These are phyloP conservation scores for Scutellaria minor DNA, from an alignment of 257 asterid species.

Conservation along the genomic window DNA sequence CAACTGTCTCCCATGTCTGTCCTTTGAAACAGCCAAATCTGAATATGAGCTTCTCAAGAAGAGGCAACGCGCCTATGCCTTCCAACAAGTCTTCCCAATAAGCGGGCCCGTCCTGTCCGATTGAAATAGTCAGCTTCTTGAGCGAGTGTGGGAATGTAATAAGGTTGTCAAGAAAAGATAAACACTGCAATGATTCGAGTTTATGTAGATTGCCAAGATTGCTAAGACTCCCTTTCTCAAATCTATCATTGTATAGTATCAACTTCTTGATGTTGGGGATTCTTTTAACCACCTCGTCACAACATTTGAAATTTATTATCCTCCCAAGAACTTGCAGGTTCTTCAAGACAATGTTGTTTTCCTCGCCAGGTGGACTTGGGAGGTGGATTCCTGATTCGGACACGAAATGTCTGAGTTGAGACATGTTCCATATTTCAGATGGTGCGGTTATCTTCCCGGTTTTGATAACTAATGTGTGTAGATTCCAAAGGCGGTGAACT, in stretches of 20 bases:
- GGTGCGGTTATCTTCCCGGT: neutral
- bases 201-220: slow-evolving; percentile 18
- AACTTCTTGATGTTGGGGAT: slow-evolving; percentile 39
- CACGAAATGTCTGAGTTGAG: slow-evolving; percentile 16
- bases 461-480: neutral
- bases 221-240: neutral
- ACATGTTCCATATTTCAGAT: slow-evolving; percentile 24
- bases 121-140: neutral
- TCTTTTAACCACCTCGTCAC: slow-evolving; percentile 33
- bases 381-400: neutral
- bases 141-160: slow-evolving; percentile 24
- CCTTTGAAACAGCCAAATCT: neutral
- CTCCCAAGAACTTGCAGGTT: slow-evolving; percentile 27
- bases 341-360: neutral
- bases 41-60: slow-evolving; percentile 28
- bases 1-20: slow-evolving; percentile 15
- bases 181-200: slow-evolving; percentile 13
- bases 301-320: neutral
- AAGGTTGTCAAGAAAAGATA: neutral
- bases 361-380: neutral
- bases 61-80: slow-evolving; percentile 26
- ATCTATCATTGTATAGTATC: neutral
- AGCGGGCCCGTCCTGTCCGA: neutral
- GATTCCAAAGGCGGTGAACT: slow-evolving; percentile 14
- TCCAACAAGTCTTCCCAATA: slow-evolving; percentile 27